A percentile compares a stretch with the other conserved stretches of the same genome.
phyloP scores from a whole-genome alignment of 805 yeast genomes.

The Saturnispora zaruensis region DNA sequence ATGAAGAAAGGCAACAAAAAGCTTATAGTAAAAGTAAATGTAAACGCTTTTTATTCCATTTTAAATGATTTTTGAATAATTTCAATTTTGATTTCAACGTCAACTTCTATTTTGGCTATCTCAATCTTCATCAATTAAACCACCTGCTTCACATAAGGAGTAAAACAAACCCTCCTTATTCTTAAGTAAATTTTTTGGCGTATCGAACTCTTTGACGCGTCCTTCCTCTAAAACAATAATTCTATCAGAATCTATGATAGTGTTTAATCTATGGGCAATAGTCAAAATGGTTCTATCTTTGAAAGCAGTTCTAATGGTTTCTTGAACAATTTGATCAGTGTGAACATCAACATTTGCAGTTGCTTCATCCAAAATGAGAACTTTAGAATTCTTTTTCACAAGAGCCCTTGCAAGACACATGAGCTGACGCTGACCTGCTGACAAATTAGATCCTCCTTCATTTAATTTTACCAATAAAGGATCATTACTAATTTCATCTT shows the following conservation, averaged over 20 bases:
- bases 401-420: conserved; percentile 77
- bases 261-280: conserved; percentile 77
- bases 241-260: conserved; percentile 73
- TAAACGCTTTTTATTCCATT: too few relatives aligned
- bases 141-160: conserved; percentile 75
- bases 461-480: conserved; percentile 22
- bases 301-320: conserved; percentile 68
- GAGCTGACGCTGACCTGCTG: conserved; percentile 83
- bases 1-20: background rate
- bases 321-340: conserved; percentile 69
- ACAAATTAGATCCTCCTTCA: conserved; percentile 53
- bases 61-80: too few relatives aligned
- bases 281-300: conserved; percentile 72
- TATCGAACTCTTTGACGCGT: conserved; percentile 65
- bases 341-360: conserved; percentile 87
- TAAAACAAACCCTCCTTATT: conserved; percentile 65
- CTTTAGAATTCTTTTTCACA: conserved; percentile 46
- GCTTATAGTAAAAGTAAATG: background rate
- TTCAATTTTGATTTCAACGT: too few relatives aligned
- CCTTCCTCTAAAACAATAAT: conserved; percentile 74
- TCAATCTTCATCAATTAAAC: conserved; percentile 28
- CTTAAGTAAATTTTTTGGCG: conserved; percentile 58
- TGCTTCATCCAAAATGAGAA: conserved; percentile 74
- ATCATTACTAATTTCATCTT: conserved; percentile 30
- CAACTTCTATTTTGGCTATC: too few relatives aligned